These are phyloP conservation scores for Agapanthus africanus DNA, from an alignment of 106 monocot genomes.

Conservation along the genomic window DNA sequence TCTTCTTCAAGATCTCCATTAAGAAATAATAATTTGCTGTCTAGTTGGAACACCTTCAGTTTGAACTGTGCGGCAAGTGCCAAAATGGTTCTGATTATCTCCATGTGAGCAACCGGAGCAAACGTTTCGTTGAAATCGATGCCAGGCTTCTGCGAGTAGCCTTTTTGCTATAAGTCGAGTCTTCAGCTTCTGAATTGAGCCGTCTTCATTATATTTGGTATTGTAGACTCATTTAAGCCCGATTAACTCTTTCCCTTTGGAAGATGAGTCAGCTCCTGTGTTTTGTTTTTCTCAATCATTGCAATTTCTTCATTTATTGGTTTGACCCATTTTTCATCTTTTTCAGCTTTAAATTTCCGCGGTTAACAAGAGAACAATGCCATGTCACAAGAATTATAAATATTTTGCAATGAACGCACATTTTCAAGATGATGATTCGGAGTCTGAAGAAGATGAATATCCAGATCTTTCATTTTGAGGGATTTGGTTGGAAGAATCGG, in stretches of 20 bases:
- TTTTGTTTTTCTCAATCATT: no score
- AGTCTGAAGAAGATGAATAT: no score
- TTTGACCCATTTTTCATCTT: background rate
- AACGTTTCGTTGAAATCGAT: background rate
- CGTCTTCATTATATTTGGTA: background rate
- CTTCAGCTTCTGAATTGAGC: background rate
- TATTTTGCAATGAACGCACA: background rate
- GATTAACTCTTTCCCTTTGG: background rate
- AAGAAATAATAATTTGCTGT: conserved; percentile 5
- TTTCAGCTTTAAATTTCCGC: background rate
- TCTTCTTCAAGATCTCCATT: conserved; percentile 9
- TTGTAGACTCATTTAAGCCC: background rate
- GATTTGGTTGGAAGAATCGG: no score
- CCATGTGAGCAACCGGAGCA: background rate
- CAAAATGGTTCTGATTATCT: background rate
- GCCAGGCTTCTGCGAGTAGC: background rate
- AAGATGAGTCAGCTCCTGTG: no score
- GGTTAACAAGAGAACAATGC: background rate
- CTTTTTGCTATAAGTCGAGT: background rate
- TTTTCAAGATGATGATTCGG: no score
- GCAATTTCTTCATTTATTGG: no score
- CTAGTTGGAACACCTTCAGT: background rate
- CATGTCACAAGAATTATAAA: background rate
- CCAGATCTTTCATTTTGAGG: no score
- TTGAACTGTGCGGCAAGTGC: background rate